Evolutionary conservation across 306 rosid species (phyloP), one percentile per base, ranked within the genome.

Genomic region (Vigna unguiculata): DNA sequence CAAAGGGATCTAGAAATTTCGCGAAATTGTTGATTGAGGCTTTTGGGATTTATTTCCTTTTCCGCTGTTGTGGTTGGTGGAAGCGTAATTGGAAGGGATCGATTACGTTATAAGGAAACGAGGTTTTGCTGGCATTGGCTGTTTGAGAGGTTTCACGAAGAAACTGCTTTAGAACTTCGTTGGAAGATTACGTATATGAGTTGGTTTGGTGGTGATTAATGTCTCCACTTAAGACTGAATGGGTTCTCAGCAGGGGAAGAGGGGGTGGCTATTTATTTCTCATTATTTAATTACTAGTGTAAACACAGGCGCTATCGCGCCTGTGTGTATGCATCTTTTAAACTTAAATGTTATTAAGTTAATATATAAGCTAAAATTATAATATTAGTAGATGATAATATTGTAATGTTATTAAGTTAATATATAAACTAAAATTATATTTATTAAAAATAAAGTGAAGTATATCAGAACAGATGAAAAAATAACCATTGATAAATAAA

Each of bases 71-170:
- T 28, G 52, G 52, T 20, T 20, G 59, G 52, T 43, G 11, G 34
- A 41, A 62, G 6, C 45, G 25, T 17, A 41, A 12, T 1, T 24
- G 21, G 28, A 3, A 59, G 5, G 65, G 5, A 14, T 59, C 15
- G 65, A 0, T 22, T 22, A 25, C 0, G 17, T 9, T 25, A 12
- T 13, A 10, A 15, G 41, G 24, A 49, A 55, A 34, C 1, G 28
- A 32, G 14, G 14, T 19, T 19, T 19, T 28, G 40, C 7, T 20
- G 52, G 30, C 9, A 11, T 3, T 5, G 16, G 6, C 0, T 21
- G 34, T 57, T 15, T n/a, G 17, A 15, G 80, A 67, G 40, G 28
- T 51, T 69, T 58, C 62, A 51, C 54, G 53, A 46, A 32, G 34
- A 1, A 46, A 46, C 48, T 15, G 7, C 45, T 14, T 36, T 38